These are phyloP conservation scores for Pseudogymnoascus sp. DNA, from an alignment of 2,329 filamentous ascomycete species.

Conservation along the genomic window DNA sequence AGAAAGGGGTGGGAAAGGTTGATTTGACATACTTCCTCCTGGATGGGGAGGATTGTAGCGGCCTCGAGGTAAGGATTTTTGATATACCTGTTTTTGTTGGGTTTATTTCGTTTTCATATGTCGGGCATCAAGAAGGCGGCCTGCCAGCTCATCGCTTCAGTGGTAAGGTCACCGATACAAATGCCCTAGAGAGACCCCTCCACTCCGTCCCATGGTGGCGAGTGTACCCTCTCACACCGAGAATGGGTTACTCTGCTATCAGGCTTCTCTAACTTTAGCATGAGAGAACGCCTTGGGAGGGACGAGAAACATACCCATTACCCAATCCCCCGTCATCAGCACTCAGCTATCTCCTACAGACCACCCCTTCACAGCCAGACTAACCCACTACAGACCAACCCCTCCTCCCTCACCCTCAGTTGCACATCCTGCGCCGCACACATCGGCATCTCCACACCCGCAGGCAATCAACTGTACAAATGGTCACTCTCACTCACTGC, in stretches of 20 bases:
- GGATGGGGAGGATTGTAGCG: constrained; percentile 55
- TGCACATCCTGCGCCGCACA: constrained; percentile 20
- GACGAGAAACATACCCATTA: constrained; percentile 38
- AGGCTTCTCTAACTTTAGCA: constrained; percentile 25
- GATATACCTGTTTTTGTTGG: constrained; percentile 11
- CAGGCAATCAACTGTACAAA: constrained; percentile 25
- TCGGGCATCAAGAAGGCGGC: constrained; percentile 59
- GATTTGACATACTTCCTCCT: constrained; percentile 75
- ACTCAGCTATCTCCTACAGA: constrained; percentile 16
- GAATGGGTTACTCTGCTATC: constrained; percentile 35
- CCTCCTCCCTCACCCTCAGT: constrained; percentile 1
- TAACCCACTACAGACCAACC: background rate
- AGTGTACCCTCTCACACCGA: constrained; percentile 33
- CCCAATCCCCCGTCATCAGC: constrained; percentile 16
- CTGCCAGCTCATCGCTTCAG: constrained; percentile 40
- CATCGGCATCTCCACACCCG: constrained; percentile 21
- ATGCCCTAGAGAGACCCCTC: constrained; percentile 51
- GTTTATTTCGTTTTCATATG: background rate
- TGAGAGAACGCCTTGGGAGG: constrained; percentile 41
- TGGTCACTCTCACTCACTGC: constrained; percentile 17
- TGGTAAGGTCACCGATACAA: constrained; percentile 64
- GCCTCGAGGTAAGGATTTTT: constrained; percentile 34
- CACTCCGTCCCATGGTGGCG: constrained; percentile 22
- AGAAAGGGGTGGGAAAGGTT: constrained; percentile 65
- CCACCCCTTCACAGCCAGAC: background rate